Evolutionary conservation across 2,329 filamentous ascomycete species (phyloP), one percentile per base, ranked within the genome.

Genomic region (Epichloe gansuensis): DNA sequence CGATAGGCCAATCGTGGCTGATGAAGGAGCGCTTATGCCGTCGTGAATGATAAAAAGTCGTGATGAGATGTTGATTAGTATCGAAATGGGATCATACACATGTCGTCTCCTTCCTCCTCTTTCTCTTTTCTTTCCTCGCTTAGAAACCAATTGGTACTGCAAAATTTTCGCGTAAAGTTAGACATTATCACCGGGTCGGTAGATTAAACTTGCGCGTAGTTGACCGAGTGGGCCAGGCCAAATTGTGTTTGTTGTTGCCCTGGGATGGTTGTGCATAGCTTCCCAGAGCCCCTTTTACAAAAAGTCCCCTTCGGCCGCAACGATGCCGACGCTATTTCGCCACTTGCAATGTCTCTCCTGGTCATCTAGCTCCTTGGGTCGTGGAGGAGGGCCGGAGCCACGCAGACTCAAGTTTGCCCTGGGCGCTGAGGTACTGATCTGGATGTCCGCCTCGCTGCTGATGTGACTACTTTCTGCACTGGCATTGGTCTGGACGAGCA

Each of bases 401-500:
- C 72, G 57, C 73, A 69, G 44, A 75, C 66, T 61, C 75, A 67
- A 58, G 69, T 78, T 61, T 52, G 60, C 53, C 56, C 63, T 58
- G 56, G 62, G 60, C 54, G 67, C 61, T 48, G 68, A 63, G 59
- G 70, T 31, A 46, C 37, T 60, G 57, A 65, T 60, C 54, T 71
- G 69, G 55, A 59, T 35, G 48, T 76, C 72, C 54, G 67, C 59
- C 55, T 77, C 75, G 60, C 67, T 71, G 63, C 74, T 76, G 52
- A 69, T 67, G 51, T 72, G 67, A 62, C 72, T 76, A 67, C 75
- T 78, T 56, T 67, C 66, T 54, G 66, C 67, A 60, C 72, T 74
- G 54, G 71, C 69, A 62, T 81, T 81, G 55, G 77, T 77, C 67
- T 82, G 77, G 52, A 81, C 72, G 46, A 82, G 69, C 51, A 83